Conservation (phyloP, 495 filamentous ascomycete genomes). For the Lasiosphaeria hispida region DNA sequence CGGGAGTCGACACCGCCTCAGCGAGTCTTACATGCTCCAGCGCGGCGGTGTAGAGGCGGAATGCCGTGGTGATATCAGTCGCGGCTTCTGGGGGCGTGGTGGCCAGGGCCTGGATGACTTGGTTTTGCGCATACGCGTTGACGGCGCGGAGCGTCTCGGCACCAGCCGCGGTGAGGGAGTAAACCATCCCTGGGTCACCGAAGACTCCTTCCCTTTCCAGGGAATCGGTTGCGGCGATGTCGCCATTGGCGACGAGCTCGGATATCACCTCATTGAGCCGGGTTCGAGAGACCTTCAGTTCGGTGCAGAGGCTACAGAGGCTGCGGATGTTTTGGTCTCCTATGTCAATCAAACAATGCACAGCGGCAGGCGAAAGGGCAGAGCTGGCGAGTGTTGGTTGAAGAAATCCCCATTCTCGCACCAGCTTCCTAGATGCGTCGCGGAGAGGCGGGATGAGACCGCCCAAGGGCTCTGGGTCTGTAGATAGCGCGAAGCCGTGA, state of each 20-base stretch:
- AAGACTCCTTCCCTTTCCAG: background rate
- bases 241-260: constrained; percentile 17
- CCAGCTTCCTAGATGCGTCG: constrained; percentile 25
- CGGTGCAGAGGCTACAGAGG: constrained; percentile 14
- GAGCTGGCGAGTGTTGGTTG: constrained; percentile 15
- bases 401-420: constrained; percentile 29
- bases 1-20: background rate
- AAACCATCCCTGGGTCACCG: background rate
- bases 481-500: too few species aligned
- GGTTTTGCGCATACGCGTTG: constrained; percentile 20
- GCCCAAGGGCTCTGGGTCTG: background rate
- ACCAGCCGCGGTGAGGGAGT: constrained; percentile 17
- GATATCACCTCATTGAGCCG: constrained; percentile 13
- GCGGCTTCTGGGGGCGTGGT: constrained; percentile 10
- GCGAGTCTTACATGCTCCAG: constrained; percentile 13
- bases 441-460: constrained; percentile 19
- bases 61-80: constrained; percentile 15
- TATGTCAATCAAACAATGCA: constrained; percentile 30
- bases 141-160: constrained; percentile 14
- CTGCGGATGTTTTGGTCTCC: constrained; percentile 12
- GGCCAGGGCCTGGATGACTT: constrained; percentile 21
- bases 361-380: constrained; percentile 22
- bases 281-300: constrained; percentile 13
- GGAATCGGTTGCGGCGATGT: background rate
- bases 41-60: constrained; percentile 22